Conservation (phyloP, 2,329 filamentous ascomycete species). For the Pyricularia sp. region DNA sequence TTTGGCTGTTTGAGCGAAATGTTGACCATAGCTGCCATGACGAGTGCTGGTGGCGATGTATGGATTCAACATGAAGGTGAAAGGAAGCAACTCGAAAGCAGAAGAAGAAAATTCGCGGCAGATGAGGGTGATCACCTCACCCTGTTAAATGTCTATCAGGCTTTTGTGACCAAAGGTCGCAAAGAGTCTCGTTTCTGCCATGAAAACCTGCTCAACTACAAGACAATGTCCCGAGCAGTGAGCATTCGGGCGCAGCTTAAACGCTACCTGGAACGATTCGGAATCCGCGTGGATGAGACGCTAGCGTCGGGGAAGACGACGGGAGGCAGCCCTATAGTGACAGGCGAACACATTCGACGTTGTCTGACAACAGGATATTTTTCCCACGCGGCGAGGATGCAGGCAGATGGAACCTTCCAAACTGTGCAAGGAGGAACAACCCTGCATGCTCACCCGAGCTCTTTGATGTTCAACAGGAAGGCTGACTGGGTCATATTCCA, state of each 20-base stretch:
- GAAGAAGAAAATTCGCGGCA: slow-evolving; percentile 70
- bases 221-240: slow-evolving; percentile 66
- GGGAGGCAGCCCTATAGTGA: slow-evolving; percentile 14
- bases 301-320: slow-evolving; percentile 14
- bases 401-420: slow-evolving; percentile 77
- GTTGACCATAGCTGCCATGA: slow-evolving; percentile 88
- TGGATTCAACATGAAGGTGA: slow-evolving; percentile 74
- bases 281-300: slow-evolving; percentile 56
- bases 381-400: slow-evolving; percentile 86
- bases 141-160: slow-evolving; percentile 82
- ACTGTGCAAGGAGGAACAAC: slow-evolving; percentile 69
- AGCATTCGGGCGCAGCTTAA: slow-evolving; percentile 79
- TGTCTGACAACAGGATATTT: slow-evolving; percentile 89
- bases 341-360: slow-evolving; percentile 63
- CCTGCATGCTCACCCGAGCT: slow-evolving; percentile 81
- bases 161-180: slow-evolving; percentile 70
- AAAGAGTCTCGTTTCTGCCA: slow-evolving; percentile 81
- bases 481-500: slow-evolving; percentile 95
- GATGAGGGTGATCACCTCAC: slow-evolving; percentile 93
- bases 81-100: slow-evolving; percentile 60
- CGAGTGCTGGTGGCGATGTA: slow-evolving; percentile 66
- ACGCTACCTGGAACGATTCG: slow-evolving; percentile 76
- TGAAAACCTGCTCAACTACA: slow-evolving; percentile 77
- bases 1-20: slow-evolving; percentile 79
- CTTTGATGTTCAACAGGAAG: slow-evolving; percentile 90